phyloP scores from a whole-genome alignment of 2,329 filamentous ascomycete species.

The Botrytis tulipae region DNA sequence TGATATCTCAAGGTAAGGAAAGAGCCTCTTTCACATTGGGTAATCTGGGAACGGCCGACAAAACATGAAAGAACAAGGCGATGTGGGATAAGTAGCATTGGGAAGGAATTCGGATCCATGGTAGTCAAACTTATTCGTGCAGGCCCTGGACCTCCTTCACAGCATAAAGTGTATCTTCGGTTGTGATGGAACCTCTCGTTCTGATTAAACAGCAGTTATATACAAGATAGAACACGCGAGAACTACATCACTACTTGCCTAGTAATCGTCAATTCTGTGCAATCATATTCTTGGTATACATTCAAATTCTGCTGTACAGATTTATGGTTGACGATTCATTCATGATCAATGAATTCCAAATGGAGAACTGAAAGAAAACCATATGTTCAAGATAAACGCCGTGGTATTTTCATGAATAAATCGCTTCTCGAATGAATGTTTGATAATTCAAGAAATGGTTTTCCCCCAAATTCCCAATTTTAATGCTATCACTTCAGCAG shows the following conservation, averaged over 20 bases:
- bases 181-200: background rate
- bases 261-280: background rate
- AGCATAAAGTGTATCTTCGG: background rate
- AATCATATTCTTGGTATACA: background rate
- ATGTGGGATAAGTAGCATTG: background rate
- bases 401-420: conserved; percentile 10
- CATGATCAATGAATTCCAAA: background rate
- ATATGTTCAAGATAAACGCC: conserved; percentile 11
- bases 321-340: background rate
- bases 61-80: background rate
- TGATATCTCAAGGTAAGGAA: background rate
- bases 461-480: conserved; percentile 3
- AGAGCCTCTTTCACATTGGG: background rate
- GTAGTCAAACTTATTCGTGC: background rate
- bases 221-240: background rate
- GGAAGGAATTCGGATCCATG: background rate
- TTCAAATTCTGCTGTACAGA: background rate
- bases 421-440: background rate
- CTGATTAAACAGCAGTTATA: background rate
- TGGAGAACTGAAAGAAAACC: conserved; percentile 5
- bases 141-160: background rate
- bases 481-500: conserved; percentile 3
- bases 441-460: conserved; percentile 1
- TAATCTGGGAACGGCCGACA: background rate
- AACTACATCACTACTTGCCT: background rate